Base-by-base conservation (phyloP, 495 filamentous ascomycete species). In the Aspergillus diversus region DNA sequence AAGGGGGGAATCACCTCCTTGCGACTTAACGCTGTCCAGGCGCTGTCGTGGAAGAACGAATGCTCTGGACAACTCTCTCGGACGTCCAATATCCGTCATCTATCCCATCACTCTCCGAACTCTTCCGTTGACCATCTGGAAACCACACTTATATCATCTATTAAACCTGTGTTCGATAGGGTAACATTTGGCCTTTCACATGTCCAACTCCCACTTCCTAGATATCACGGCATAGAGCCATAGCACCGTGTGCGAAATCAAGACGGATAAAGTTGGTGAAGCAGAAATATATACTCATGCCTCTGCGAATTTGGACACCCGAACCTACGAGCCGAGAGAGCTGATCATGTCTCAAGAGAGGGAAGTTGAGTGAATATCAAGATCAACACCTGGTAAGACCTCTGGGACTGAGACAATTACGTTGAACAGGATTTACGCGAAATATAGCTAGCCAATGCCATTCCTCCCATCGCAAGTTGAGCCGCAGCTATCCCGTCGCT, bases 1-100 rank as follows among this genome's bases (percentile, higher is more conserved):
- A 99, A 99, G 0, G 95, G 95, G 0, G 95, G 95, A n/a, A 93
- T 92, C 42, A 97, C 90, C 60, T 93, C 84, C 79, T 97, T 98
- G 77, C 90, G 91, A 55, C 86, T 78, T 39, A 99, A 82, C 0
- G 89, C 87, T 35, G 88, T 85, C 95, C 95, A 99, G 74, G 98
- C 91, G 48, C 97, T 88, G 69, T 99, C 96, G 46, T 81, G 81
- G 76, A 98, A 99, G 82, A 99, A 99, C 27, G 92, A 87, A 66
- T 99, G 96, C 32, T 86, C 85, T n/a, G n/a, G n/a, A n/a, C n/a
- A n/a, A n/a, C n/a, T n/a, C n/a, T n/a, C n/a, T n/a, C n/a, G n/a
- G n/a, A n/a, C n/a, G n/a, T n/a, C n/a, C n/a, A n/a, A n/a, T n/a
- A n/a, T n/a, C n/a, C n/a, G n/a, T n/a, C n/a, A n/a, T n/a, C n/a